phyloP scores from a whole-genome alignment of 371 early-diverging fungal genomes.

The Zopfochytrium polystomum region DNA sequence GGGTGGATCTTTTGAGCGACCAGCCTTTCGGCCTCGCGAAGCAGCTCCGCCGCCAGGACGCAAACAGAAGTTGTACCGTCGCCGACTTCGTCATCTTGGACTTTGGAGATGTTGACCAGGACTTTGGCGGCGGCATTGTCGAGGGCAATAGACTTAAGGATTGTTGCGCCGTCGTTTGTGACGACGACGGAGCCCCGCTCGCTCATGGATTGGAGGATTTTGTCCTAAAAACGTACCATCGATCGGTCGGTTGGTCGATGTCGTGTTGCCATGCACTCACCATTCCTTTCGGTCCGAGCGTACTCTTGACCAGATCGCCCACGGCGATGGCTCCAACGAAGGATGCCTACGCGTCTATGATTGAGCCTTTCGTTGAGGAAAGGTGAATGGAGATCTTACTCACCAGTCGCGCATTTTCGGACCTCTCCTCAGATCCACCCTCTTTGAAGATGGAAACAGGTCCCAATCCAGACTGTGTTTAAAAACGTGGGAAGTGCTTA shows the following conservation, averaged over 20 bases:
- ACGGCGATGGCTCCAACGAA: constrained; percentile 96
- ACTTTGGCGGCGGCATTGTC: constrained; percentile 99
- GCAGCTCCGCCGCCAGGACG: constrained; percentile 95
- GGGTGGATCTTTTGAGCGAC: constrained; percentile 96
- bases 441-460: constrained; percentile 81
- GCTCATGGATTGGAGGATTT: constrained; percentile 91
- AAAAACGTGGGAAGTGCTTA: too few relatives aligned
- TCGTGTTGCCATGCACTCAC: constrained; percentile 20
- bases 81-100: constrained; percentile 99
- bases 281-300: constrained; percentile 75
- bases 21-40: constrained; percentile 95
- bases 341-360: constrained; percentile 63
- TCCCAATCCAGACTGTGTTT: constrained; percentile 21
- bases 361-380: background rate
- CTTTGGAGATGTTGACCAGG: constrained; percentile 96
- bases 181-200: constrained; percentile 87
- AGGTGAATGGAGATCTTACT: constrained; percentile 20
- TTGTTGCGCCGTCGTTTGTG: constrained; percentile 99
- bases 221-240: constrained; percentile 54
- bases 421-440: constrained; percentile 92
- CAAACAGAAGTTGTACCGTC: constrained; percentile 99
- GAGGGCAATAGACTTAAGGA: constrained; percentile 96
- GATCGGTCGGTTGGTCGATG: too few relatives aligned
- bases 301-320: constrained; percentile 92
- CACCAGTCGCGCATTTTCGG: constrained; percentile 97